Conservation (phyloP, 2,329 filamentous ascomycete species). For the Myriosclerotinia duriaeana region DNA sequence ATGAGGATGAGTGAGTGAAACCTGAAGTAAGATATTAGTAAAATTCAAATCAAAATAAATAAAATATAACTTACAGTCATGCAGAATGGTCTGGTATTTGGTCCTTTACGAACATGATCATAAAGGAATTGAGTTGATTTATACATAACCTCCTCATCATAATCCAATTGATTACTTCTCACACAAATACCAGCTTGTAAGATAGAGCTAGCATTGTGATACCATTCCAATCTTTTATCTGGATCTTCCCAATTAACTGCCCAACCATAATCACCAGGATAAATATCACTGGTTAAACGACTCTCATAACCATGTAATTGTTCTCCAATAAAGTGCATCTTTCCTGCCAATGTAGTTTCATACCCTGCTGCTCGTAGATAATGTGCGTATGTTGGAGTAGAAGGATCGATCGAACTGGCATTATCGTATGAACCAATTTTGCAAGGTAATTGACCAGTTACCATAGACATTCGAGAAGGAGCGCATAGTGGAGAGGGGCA, state of each 20-base stretch:
- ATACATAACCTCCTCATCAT: conserved; percentile 91
- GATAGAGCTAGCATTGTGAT: conserved; percentile 93
- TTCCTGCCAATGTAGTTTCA: conserved; percentile 85
- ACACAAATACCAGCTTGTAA: conserved; percentile 85
- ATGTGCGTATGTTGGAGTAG: conserved; percentile 88
- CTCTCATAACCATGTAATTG: conserved; percentile 94
- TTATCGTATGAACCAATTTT: conserved; percentile 94
- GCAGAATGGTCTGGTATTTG: conserved; percentile 73
- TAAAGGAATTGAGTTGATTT: conserved; percentile 81
- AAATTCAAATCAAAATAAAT: not conserved
- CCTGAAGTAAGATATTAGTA: conserved; percentile 10
- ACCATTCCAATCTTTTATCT: conserved; percentile 84
- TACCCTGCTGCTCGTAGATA: conserved; percentile 84
- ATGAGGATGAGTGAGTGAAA: conserved; percentile 91
- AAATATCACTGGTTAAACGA: conserved; percentile 90
- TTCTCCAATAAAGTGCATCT: conserved; percentile 97
- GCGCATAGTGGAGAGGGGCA: conserved; percentile 92
- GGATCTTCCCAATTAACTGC: conserved; percentile 94
- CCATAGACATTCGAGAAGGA: conserved; percentile 91
- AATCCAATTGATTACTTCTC: conserved; percentile 91
- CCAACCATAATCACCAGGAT: conserved; percentile 93
- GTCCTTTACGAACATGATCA: conserved; percentile 81
- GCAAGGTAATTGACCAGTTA: conserved; percentile 85
- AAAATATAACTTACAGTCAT: conserved; percentile 55
- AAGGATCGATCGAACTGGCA: conserved; percentile 77